These are phyloP conservation scores for Nannizzia gypsea DNA, from an alignment of 2,329 filamentous ascomycete species.

Conservation along the genomic window DNA sequence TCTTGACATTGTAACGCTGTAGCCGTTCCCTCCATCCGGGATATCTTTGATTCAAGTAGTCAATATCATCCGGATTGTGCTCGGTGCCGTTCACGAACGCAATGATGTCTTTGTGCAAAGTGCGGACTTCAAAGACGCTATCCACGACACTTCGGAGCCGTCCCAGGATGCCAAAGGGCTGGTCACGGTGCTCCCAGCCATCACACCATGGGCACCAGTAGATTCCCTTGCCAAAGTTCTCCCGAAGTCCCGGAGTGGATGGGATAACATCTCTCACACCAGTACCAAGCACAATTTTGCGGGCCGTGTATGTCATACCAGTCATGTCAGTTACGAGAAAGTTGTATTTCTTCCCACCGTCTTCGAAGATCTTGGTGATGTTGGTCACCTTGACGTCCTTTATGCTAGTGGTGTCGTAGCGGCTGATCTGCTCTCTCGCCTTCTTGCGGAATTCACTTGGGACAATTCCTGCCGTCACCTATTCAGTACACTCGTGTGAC, in stretches of 20 bases:
- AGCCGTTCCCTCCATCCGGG: conserved; percentile 43
- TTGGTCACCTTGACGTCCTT: conserved; percentile 42
- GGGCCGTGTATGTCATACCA: conserved; percentile 33
- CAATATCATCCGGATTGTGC: conserved; percentile 33
- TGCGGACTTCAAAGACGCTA: conserved; percentile 42
- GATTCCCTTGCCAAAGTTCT: conserved; percentile 49
- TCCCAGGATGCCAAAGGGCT: conserved; percentile 44
- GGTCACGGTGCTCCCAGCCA: conserved; percentile 50
- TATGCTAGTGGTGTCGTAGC: conserved; percentile 41
- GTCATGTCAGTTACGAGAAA: conserved; percentile 36
- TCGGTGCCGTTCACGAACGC: conserved; percentile 51
- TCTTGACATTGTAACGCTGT: conserved; percentile 37
- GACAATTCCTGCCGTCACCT: conserved; percentile 36
- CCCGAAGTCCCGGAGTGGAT: conserved; percentile 41
- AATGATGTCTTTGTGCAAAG: conserved; percentile 45
- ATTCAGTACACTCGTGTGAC: too few species aligned
- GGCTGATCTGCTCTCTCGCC: conserved; percentile 42
- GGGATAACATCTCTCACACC: conserved; percentile 47
- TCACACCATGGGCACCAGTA: conserved; percentile 57
- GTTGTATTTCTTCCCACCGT: conserved; percentile 29
- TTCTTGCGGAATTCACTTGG: conserved; percentile 44
- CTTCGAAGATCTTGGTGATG: conserved; percentile 16
- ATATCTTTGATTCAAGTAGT: conserved; percentile 28
- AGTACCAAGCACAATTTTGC: conserved; percentile 47
- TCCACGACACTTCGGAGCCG: conserved; percentile 35